Conservation (phyloP, 2,329 filamentous ascomycete genomes). For the Celoporthe dispersa region DNA sequence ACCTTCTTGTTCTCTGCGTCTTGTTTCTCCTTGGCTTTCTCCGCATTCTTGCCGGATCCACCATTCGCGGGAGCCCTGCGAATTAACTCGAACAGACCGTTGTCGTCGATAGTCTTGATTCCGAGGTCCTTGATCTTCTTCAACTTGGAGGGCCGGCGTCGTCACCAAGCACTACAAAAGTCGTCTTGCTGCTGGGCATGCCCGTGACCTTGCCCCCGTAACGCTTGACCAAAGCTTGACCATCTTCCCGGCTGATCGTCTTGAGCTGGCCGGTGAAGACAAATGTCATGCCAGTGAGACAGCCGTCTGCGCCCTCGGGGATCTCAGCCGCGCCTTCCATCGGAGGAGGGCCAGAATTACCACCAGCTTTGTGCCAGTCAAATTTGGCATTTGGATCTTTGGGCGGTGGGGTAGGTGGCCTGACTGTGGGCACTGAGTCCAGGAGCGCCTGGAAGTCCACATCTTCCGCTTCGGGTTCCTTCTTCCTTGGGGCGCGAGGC, state of each 20-base stretch:
- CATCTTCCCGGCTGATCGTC: slow-evolving; percentile 82
- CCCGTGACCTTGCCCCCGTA: slow-evolving; percentile 91
- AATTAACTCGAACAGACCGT: slow-evolving; percentile 88
- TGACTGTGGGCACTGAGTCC: slow-evolving; percentile 81
- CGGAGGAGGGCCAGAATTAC: slow-evolving; percentile 66
- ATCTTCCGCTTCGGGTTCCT: slow-evolving; percentile 68
- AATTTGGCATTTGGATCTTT: slow-evolving; percentile 75
- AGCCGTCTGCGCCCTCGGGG: slow-evolving; percentile 85
- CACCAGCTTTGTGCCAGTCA: slow-evolving; percentile 73
- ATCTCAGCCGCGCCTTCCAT: slow-evolving; percentile 70
- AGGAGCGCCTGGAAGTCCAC: slow-evolving; percentile 81
- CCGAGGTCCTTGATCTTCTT: slow-evolving; percentile 78
- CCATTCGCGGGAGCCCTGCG: slow-evolving; percentile 80
- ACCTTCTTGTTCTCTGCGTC: slow-evolving; percentile 84
- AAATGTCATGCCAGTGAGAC: slow-evolving; percentile 85
- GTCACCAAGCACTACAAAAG: slow-evolving; percentile 85
- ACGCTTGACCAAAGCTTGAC: slow-evolving; percentile 82
- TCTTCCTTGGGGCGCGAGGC: slow-evolving; percentile 61
- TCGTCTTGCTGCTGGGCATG: slow-evolving; percentile 90
- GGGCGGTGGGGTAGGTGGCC: slow-evolving; percentile 81
- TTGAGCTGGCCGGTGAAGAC: slow-evolving; percentile 92
- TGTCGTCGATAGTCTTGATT: slow-evolving; percentile 92
- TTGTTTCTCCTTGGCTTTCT: slow-evolving; percentile 82
- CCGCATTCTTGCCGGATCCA: slow-evolving; percentile 84
- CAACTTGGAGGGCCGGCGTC: slow-evolving; percentile 93